Evolutionary conservation across 1,284 basidiomycete species (phyloP).

Genomic region (Vanrija sp.): DNA sequence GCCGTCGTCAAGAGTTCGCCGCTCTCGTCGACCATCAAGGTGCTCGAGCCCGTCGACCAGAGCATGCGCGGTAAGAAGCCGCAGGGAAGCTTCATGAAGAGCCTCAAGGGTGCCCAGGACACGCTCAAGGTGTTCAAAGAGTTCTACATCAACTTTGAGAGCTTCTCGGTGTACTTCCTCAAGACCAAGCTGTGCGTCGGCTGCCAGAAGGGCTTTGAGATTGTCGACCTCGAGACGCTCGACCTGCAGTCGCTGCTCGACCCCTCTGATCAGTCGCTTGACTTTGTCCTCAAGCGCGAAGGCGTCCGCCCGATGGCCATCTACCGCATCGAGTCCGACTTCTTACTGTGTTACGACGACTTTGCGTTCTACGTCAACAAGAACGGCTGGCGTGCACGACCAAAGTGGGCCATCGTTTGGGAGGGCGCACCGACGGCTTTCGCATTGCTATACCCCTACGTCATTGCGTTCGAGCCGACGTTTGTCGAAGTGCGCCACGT

Average conservation of each 20-base stretch:
- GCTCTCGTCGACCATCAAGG: slow-evolving; percentile 95
- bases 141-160: slow-evolving; percentile 98
- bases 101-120: slow-evolving; percentile 85
- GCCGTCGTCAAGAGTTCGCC: slow-evolving; percentile 96
- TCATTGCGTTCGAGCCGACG: slow-evolving; percentile 92
- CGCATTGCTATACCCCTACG: slow-evolving; percentile 93
- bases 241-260: slow-evolving; percentile 96
- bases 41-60: slow-evolving; percentile 93
- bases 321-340: slow-evolving; percentile 94
- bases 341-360: slow-evolving; percentile 96
- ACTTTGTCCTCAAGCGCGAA: slow-evolving; percentile 89
- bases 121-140: slow-evolving; percentile 94
- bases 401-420: slow-evolving; percentile 94
- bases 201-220: slow-evolving; percentile 98
- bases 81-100: slow-evolving; percentile 76
- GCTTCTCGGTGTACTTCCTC: slow-evolving; percentile 93
- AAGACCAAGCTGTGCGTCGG: slow-evolving; percentile 98
- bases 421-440: slow-evolving; percentile 92
- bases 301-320: slow-evolving; percentile 92
- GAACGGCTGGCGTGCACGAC: slow-evolving; percentile 85
- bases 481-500: slow-evolving; percentile 98
- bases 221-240: slow-evolving; percentile 93
- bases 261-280: slow-evolving; percentile 83
- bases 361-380: slow-evolving; percentile 99
- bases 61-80: slow-evolving; percentile 79